Conservation (phyloP, 257 asterid species). For the Gentiana macrophylla region DNA sequence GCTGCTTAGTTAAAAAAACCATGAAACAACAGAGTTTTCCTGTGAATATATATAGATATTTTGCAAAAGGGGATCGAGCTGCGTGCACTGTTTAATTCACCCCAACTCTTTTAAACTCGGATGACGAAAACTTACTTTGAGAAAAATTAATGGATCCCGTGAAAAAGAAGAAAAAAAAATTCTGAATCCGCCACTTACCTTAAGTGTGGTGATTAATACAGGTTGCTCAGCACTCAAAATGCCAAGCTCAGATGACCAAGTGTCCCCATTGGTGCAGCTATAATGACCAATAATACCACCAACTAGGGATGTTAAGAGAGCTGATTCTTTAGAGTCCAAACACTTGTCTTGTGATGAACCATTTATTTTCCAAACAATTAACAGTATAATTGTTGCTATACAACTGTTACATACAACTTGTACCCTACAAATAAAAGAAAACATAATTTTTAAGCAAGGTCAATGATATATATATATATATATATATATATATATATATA, state of each 20-base stretch:
- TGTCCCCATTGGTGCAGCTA: constrained; percentile 93
- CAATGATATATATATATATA: no score
- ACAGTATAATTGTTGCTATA: constrained; percentile 50
- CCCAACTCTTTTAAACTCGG: no score
- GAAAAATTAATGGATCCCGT: no score
- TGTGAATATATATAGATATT: no score
- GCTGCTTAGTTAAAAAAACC: constrained; percentile 10
- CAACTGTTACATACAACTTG: constrained; percentile 86
- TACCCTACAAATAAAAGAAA: constrained; percentile 39
- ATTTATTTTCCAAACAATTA: constrained; percentile 47
- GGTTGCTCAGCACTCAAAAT: constrained; percentile 88
- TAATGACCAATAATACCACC: constrained; percentile 90
- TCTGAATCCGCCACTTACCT: constrained; percentile 27
- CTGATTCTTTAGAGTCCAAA: constrained; percentile 70
- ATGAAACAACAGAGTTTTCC: no score
- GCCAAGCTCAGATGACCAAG: constrained; percentile 99
- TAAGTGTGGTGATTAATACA: constrained; percentile 67
- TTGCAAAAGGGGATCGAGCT: no score
- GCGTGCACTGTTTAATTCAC: no score
- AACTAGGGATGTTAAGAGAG: constrained; percentile 38
- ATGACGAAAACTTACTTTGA: no score
- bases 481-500: no score
- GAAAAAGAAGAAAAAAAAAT: no score
- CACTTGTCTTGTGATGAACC: constrained; percentile 58
- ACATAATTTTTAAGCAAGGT: no score